Conservation (phyloP, 2,329 filamentous ascomycete species). For the Saccharata proteae region DNA sequence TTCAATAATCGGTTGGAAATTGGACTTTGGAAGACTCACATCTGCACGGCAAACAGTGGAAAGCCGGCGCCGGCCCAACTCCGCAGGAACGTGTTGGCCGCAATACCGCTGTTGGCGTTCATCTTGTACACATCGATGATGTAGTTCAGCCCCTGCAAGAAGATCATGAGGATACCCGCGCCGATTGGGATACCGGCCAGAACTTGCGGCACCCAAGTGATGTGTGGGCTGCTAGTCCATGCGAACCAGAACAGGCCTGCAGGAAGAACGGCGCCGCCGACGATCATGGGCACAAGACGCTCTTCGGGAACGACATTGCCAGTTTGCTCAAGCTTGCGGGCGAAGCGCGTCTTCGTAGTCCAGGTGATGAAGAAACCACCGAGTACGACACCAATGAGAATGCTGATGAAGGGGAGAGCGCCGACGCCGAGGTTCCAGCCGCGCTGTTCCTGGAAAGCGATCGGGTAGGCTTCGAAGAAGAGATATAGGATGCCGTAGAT, state of each 20-base stretch:
- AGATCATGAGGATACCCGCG: constrained; percentile 32
- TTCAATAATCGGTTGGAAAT: background rate
- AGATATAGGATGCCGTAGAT: constrained; percentile 35
- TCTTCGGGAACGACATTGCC: constrained; percentile 31
- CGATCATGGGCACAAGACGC: constrained; percentile 36
- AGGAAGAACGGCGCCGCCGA: constrained; percentile 39
- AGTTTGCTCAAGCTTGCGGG: constrained; percentile 16
- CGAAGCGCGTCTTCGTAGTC: constrained; percentile 24
- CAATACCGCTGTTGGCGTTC: constrained; percentile 19
- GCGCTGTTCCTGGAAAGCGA: constrained; percentile 30
- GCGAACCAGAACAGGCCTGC: constrained; percentile 41
- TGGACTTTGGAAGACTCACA: constrained; percentile 10
- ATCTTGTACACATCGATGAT: constrained; percentile 33
- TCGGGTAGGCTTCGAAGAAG: constrained; percentile 37
- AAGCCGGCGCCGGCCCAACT: constrained; percentile 14
- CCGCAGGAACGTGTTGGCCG: constrained; percentile 15
- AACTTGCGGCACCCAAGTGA: constrained; percentile 30
- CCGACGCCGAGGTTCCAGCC: constrained; percentile 28
- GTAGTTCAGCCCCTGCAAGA: constrained; percentile 33
- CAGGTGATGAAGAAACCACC: constrained; percentile 20
- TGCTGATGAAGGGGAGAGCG: constrained; percentile 31
- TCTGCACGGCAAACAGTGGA: constrained; percentile 12
- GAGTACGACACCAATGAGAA: constrained; percentile 28
- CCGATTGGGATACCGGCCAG: constrained; percentile 31
- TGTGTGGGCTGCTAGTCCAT: constrained; percentile 36